Evolutionary conservation across 495 filamentous ascomycete genomes (phyloP).

Genomic region (Talaromyces adpressus): DNA sequence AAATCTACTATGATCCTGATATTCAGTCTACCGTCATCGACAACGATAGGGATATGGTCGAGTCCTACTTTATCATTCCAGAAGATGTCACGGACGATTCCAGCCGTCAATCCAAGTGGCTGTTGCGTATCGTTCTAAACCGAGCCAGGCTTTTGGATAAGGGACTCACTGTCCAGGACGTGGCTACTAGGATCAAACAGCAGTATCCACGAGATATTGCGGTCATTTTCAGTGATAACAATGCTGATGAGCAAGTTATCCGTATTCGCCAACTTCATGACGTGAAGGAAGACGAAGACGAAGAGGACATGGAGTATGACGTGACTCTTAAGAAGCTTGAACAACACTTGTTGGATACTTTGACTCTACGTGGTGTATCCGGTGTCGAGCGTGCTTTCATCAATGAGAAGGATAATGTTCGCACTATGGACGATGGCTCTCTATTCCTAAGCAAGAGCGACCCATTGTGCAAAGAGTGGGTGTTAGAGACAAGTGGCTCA

Average conservation of each 20-base stretch:
- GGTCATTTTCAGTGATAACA: slow-evolving; percentile 96
- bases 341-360: slow-evolving; percentile 79
- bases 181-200: slow-evolving; percentile 81
- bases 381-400: slow-evolving; percentile 90
- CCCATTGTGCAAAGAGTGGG: slow-evolving; percentile 78
- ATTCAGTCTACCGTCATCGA: slow-evolving; percentile 77
- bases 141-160: slow-evolving; percentile 93
- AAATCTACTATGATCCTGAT: slow-evolving; percentile 97
- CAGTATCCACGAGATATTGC: slow-evolving; percentile 82
- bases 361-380: slow-evolving; percentile 82
- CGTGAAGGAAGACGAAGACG: slow-evolving; percentile 67
- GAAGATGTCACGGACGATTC: slow-evolving; percentile 68
- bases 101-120: slow-evolving; percentile 81
- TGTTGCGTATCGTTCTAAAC: slow-evolving; percentile 89
- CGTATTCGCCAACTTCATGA: slow-evolving; percentile 78
- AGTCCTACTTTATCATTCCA: slow-evolving; percentile 93
- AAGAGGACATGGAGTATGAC: slow-evolving; percentile 79
- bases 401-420: slow-evolving; percentile 65
- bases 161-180: slow-evolving; percentile 82
- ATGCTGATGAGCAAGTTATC: slow-evolving; percentile 90
- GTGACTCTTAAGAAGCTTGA: slow-evolving; percentile 85
- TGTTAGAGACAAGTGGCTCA: slow-evolving; percentile 87
- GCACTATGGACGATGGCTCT: slow-evolving; percentile 56
- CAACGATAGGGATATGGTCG: slow-evolving; percentile 86
- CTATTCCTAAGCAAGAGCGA: slow-evolving; percentile 63